phyloP scores from a whole-genome alignment of 306 rosid genomes.

The Prunus salicina region DNA sequence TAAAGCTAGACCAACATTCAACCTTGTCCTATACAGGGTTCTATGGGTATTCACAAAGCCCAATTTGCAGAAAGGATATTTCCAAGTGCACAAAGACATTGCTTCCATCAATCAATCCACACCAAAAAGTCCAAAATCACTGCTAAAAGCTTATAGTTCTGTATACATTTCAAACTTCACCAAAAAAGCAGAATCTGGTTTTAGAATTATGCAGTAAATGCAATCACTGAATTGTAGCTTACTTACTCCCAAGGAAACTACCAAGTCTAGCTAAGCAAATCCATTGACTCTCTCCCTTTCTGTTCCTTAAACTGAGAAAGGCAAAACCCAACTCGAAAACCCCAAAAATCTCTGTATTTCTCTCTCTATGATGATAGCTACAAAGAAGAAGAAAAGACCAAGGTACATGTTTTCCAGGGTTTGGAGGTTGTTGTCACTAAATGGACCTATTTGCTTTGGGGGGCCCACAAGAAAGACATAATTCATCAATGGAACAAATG shows the following conservation, averaged over 20 bases:
- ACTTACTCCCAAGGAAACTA: no score
- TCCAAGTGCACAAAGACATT: conserved; percentile 38
- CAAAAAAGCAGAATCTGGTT: no score
- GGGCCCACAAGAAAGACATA: background rate
- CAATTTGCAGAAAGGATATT: conserved; percentile 37
- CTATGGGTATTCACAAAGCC: conserved; percentile 37
- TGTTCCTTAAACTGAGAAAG: no score
- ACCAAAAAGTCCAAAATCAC: background rate
- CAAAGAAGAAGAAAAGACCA: no score
- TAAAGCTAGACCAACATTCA: conserved; percentile 44
- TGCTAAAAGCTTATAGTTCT: background rate
- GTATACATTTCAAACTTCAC: background rate
- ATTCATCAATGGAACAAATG: conserved; percentile 23
- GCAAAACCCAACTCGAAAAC: no score
- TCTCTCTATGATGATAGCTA: no score
- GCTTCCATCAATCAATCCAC: conserved; percentile 41
- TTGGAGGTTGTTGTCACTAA: conserved; percentile 10
- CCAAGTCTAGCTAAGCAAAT: no score
- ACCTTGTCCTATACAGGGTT: conserved; percentile 35
- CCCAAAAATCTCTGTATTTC: no score
- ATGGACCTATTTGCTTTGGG: background rate
- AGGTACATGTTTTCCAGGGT: background rate
- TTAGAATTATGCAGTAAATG: no score
- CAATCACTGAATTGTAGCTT: no score
- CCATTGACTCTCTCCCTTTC: no score